phyloP scores from a whole-genome alignment of 179 eudicot genomes.

The Spergularia azorica region DNA sequence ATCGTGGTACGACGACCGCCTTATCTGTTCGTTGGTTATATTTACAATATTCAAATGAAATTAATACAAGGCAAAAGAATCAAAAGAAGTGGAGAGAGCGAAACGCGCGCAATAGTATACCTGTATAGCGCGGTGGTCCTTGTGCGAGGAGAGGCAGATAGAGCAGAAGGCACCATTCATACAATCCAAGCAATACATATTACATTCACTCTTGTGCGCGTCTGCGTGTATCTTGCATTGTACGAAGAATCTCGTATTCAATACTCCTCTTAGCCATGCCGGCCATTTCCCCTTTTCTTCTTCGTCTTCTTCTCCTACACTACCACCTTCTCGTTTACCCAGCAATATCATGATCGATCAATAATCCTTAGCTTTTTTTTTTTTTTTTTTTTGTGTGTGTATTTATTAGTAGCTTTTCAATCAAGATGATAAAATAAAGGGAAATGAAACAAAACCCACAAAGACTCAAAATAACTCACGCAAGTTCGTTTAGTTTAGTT shows the following conservation, averaged over 20 bases:
- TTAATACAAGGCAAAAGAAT: background rate
- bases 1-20: conserved; percentile 52
- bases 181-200: conserved; percentile 48
- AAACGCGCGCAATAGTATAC: background rate
- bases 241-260: conserved; percentile 36
- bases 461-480: too few species aligned
- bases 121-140: conserved; percentile 46
- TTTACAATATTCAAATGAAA: too few species aligned
- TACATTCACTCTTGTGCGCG: conserved; percentile 45
- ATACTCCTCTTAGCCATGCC: conserved; percentile 39
- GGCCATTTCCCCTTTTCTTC: conserved; percentile 38
- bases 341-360: too few species aligned
- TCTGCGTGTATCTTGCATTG: conserved; percentile 41
- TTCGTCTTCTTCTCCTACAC: conserved; percentile 9
- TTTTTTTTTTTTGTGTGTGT: too few species aligned
- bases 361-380: too few species aligned
- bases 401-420: too few species aligned
- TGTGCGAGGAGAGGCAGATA: conserved; percentile 35
- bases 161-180: conserved; percentile 41
- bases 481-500: too few species aligned
- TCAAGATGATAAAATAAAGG: too few species aligned
- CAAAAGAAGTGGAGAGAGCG: background rate
- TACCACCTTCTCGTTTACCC: background rate
- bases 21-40: conserved; percentile 31
- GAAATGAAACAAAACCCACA: too few species aligned